Evolutionary conservation across 805 yeast species (phyloP).

Genomic region (Ogataea nonfermentans): DNA sequence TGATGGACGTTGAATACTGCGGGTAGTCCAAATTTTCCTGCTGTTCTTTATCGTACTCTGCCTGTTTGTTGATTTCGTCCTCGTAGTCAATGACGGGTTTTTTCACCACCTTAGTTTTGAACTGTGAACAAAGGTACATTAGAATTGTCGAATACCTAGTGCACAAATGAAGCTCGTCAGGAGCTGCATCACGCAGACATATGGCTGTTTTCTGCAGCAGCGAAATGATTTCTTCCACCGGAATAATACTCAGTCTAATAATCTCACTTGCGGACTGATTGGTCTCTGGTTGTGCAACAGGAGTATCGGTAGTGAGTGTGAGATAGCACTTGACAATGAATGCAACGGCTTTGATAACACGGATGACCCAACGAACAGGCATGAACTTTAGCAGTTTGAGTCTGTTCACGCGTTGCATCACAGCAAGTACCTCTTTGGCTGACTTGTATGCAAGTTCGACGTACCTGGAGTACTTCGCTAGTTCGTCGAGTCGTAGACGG

Average conservation of each 20-base stretch:
- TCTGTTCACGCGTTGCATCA: conserved; percentile 67
- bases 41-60: conserved; percentile 11
- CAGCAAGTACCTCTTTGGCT: conserved; percentile 73
- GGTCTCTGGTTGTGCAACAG: not conserved
- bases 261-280: conserved; percentile 24
- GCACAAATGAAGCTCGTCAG: conserved; percentile 85
- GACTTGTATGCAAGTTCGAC: conserved; percentile 80
- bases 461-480: conserved; percentile 69
- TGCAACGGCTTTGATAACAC: conserved; percentile 85
- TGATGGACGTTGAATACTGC: conserved; percentile 16
- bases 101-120: conserved; percentile 45
- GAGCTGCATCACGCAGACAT: conserved; percentile 76
- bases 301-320: conserved; percentile 45
- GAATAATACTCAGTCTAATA: conserved; percentile 59
- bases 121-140: conserved; percentile 72
- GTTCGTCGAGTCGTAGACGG: conserved; percentile 59
- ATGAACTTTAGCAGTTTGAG: conserved; percentile 64
- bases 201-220: conserved; percentile 71
- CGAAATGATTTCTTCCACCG: conserved; percentile 66
- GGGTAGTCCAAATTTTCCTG: conserved; percentile 2
- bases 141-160: conserved; percentile 75
- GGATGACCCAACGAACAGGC: conserved; percentile 91
- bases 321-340: conserved; percentile 83
- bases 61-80: conserved; percentile 18
- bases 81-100: conserved; percentile 29